Percentiles rank a stretch among this genome's conserved stretches.
These are phyloP conservation scores for Dipodascus geniculatus DNA, from an alignment of 805 yeast species.

Conservation along the genomic window DNA sequence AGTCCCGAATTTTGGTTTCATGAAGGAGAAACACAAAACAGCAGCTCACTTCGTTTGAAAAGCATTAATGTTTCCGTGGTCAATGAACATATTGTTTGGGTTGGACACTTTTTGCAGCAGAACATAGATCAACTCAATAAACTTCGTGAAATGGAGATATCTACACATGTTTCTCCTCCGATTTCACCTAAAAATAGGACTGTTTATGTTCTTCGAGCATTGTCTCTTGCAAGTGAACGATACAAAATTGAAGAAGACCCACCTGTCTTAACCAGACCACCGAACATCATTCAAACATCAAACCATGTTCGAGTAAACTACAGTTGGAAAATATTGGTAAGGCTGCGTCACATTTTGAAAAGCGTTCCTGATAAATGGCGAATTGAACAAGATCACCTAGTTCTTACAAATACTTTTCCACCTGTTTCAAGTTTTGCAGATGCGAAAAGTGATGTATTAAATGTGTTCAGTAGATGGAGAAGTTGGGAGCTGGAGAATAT, in stretches of 20 bases:
- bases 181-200: slow-evolving; percentile 5
- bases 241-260: slow-evolving; percentile 70
- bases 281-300: slow-evolving; percentile 61
- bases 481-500: slow-evolving; percentile 76
- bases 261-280: slow-evolving; percentile 79
- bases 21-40: slow-evolving; percentile 9
- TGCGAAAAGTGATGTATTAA: slow-evolving; percentile 44
- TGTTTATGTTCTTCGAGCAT: slow-evolving; percentile 29
- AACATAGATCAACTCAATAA: slow-evolving; percentile 3
- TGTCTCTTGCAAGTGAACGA: slow-evolving; percentile 37
- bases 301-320: slow-evolving; percentile 70
- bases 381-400: slow-evolving; percentile 21
- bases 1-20: slow-evolving; percentile 26
- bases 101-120: slow-evolving; percentile 10
- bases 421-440: slow-evolving; percentile 23
- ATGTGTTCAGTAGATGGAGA: slow-evolving; percentile 69
- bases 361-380: slow-evolving; percentile 47
- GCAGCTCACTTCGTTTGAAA: slow-evolving; percentile 19
- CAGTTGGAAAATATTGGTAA: slow-evolving; percentile 77
- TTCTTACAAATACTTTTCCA: slow-evolving; percentile 32
- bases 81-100: slow-evolving; percentile 27
- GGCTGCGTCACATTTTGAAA: slow-evolving; percentile 62
- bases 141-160: background rate
- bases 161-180: background rate
- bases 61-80: slow-evolving; percentile 23